Base-by-base conservation (phyloP, 1,284 basidiomycete species). In the Coniophora puteana region DNA sequence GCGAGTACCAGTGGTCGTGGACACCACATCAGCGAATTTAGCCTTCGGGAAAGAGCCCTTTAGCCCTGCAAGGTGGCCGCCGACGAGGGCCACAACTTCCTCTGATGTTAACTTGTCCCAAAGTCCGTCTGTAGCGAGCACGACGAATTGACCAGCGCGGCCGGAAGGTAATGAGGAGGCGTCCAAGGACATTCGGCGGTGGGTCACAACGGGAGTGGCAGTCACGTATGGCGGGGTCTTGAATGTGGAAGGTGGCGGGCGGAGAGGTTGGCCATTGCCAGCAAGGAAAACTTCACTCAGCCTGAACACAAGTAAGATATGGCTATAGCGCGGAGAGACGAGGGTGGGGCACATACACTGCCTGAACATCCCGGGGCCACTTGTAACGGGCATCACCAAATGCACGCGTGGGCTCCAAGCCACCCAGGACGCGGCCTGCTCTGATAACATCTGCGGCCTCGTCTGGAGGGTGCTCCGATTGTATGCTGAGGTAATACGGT, bases 371-470 rank as follows among this genome's bases (percentile, higher is more conserved):
- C 27, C 74, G 72, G 24, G 82, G 69, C 88, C 88, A 90, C 60
- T 99, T 97, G 71, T 98, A 99, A 23, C 91, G 76, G 3, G 93
- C 87, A 66, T 98, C 96, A 43, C 94, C 94, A 69, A 94, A 95
- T 2, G 95, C 93, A 46, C 96, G 78, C 20, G 89, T 88, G 17
- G 96, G 96, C 61, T 99, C 93, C 11, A 99, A 74, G 2, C 93
- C 90, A 24, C 96, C 96, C 38, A 97, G 76, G 23, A 97, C 78
- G 36, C 93, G 82, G 4, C 93, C 96, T 28, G 86, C 76, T 50
- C 78, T 75, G 54, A 99, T 87, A 27, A 98, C 93, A 32, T 79
- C 76, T 43, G 83, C 74, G 23, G 78, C 76, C 64, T 99, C 94
- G 21, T 82, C 80, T 29, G 71, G 58, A 2, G 93, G 93, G 58